Evolutionary conservation across 768 basidiomycete species (phyloP), one percentile per base, ranked within the genome.

Genomic region (Mrakia blollopis): DNA sequence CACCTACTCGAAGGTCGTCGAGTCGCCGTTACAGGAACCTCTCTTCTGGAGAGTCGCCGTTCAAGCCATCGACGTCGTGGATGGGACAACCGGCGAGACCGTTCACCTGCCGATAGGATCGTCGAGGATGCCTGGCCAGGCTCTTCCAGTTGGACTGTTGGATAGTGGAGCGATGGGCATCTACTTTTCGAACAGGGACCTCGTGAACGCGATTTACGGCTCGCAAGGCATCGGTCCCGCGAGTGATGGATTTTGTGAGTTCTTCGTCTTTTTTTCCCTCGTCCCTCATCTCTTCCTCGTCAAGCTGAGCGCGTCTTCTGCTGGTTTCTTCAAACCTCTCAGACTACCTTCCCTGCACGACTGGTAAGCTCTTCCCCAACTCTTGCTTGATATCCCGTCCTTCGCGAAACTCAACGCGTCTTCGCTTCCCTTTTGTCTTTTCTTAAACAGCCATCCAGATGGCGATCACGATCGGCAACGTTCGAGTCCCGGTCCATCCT

Each of bases 111-210:
- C 39, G 35, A 39, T 73, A 7, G 65, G 76, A 9, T 32, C n/a
- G n/a, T 63, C 60, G 14, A 50, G 21, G 52, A 13, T 77, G 16
- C 37, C 50, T 25, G 72, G 71, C 6, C 71, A 77, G 63, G 76
- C 76, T 61, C 72, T 72, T n/a, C 76, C 76, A 5, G 76, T 77
- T 23, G 76, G 57, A 21, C n/a, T 77, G 18, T 52, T 77, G n/a
- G 76, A 77, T 47, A 63, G 60, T 14, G 76, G 76, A 37, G 76
- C 76, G n/a, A 52, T 57, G 65, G 72, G 72, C 9, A 77, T 77
- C 35, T 77, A 77, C 67, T 35, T 71, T 7, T 18, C 60, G 32
- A 72, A 73, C 50, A 18, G 71, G 14, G 35, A 73, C 23, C 30
- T 73, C 11, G 44, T 77, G 16, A 69, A 77, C 37, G 72, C 35